phyloP scores from a whole-genome alignment of 2,329 filamentous ascomycete genomes.

The Neophaeococcomyces aloes region DNA sequence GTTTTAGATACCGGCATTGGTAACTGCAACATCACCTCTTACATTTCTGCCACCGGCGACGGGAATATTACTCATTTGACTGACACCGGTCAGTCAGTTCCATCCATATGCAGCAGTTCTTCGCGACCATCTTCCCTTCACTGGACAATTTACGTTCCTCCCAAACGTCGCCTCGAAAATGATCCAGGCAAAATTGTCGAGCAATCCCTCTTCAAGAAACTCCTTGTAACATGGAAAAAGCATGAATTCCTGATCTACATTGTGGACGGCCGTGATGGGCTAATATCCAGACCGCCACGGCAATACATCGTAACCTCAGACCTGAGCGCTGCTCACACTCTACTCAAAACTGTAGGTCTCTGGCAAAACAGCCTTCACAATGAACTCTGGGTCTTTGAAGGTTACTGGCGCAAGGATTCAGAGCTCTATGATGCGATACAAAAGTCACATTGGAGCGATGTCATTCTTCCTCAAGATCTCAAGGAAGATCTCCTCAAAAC shows the following conservation, averaged over 20 bases:
- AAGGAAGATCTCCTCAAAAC: conserved; percentile 34
- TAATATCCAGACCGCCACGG: conserved; percentile 9
- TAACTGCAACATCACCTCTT: conserved; percentile 32
- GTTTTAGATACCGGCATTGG: conserved; percentile 25
- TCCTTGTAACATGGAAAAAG: conserved; percentile 15
- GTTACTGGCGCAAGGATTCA: conserved; percentile 32
- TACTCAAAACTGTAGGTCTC: conserved; percentile 13
- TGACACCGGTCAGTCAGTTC: conserved; percentile 27
- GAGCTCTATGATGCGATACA: conserved; percentile 31
- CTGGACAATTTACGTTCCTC: conserved; percentile 17
- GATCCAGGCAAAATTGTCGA: conserved; percentile 14
- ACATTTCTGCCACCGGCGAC: conserved; percentile 31
- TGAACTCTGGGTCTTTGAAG: conserved; percentile 35
- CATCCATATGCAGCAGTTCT: conserved; percentile 15
- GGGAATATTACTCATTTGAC: conserved; percentile 25
- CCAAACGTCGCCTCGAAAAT: conserved; percentile 15
- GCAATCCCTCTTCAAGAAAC: conserved; percentile 16
- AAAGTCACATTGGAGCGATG: conserved; percentile 36
- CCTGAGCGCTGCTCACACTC: conserved; percentile 7
- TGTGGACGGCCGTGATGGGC: conserved; percentile 19
- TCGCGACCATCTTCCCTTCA: conserved; percentile 9
- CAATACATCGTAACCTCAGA: conserved; percentile 18
- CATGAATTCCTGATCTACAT: conserved; percentile 20
- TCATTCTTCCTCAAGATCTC: conserved; percentile 37
- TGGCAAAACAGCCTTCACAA: conserved; percentile 23